Conservation (phyloP, 768 basidiomycete species). For the Lentinula detonsa region DNA sequence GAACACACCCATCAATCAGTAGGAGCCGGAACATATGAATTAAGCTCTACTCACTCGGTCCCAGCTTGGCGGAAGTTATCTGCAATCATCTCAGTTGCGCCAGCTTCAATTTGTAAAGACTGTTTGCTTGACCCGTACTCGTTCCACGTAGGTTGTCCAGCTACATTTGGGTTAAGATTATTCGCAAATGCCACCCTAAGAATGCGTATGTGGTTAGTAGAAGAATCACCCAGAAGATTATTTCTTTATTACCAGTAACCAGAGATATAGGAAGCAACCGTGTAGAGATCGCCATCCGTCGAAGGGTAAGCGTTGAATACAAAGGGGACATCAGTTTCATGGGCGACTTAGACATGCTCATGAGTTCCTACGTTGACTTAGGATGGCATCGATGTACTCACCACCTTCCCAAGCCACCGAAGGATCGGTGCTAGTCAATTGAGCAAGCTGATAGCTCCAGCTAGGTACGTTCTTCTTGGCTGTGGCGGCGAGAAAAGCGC, state of each 20-base stretch:
- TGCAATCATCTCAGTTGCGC: not conserved
- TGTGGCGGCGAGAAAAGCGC: not conserved
- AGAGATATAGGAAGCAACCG: not conserved
- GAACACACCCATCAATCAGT: not conserved
- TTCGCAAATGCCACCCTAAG: slow-evolving; percentile 24
- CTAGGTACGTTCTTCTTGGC: not conserved
- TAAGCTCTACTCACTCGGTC: not conserved
- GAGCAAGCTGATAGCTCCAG: slow-evolving; percentile 2
- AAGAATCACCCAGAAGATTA: too few species aligned
- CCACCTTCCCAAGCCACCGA: slow-evolving; percentile 1
- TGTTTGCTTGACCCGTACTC: not conserved
- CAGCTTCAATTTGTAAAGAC: not conserved
- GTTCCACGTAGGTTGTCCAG: not conserved
- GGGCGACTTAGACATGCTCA: not conserved
- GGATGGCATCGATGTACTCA: not conserved
- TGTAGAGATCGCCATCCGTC: not conserved
- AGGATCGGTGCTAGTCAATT: not conserved
- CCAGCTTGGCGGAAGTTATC: not conserved
- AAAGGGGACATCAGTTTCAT: not conserved
- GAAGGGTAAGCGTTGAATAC: not conserved
- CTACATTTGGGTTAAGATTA: slow-evolving; percentile 20
- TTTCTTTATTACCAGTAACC: not conserved
- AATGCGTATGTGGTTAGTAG: slow-evolving; percentile 7
- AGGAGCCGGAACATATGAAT: not conserved
- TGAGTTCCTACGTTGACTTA: not conserved